phyloP scores from a whole-genome alignment of 2,329 filamentous ascomycete genomes.

The Pestalotiopsis sp. region DNA sequence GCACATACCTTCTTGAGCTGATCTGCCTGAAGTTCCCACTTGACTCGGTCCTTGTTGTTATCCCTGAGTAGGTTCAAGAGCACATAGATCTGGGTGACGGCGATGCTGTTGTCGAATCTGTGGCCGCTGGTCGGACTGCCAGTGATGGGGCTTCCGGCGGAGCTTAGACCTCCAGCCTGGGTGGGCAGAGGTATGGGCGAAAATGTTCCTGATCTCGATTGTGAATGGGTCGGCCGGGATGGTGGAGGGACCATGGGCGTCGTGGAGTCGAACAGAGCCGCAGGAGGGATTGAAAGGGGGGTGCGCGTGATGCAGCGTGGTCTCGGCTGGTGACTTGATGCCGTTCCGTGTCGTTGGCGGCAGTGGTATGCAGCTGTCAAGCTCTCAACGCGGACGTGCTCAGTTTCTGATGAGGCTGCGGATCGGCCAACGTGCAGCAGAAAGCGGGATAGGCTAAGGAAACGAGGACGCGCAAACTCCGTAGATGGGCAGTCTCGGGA shows the following conservation, averaged over 20 bases:
- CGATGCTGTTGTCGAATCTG: slow-evolving; percentile 83
- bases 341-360: neutral
- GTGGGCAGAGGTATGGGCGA: slow-evolving; percentile 58
- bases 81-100: slow-evolving; percentile 92
- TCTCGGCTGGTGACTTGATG: neutral
- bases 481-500: slow-evolving; percentile 12
- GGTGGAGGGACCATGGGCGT: slow-evolving; percentile 36
- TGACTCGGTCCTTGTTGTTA: slow-evolving; percentile 77
- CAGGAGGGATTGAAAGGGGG: slow-evolving; percentile 14
- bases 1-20: slow-evolving; percentile 83
- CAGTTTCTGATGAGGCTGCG: slow-evolving; percentile 6
- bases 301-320: slow-evolving; percentile 4
- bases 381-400: neutral
- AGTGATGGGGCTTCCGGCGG: slow-evolving; percentile 62
- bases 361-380: slow-evolving; percentile 3
- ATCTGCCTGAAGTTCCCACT: slow-evolving; percentile 90
- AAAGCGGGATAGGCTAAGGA: slow-evolving; percentile 6
- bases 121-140: slow-evolving; percentile 61
- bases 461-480: slow-evolving; percentile 12
- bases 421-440: neutral
- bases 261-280: slow-evolving; percentile 20
- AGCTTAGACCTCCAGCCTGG: slow-evolving; percentile 56
- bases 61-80: slow-evolving; percentile 93
- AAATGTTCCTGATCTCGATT: slow-evolving; percentile 63
- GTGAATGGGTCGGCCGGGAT: slow-evolving; percentile 38